phyloP scores from a whole-genome alignment of 441 rosid genomes.

The Euphorbia celastroides region DNA sequence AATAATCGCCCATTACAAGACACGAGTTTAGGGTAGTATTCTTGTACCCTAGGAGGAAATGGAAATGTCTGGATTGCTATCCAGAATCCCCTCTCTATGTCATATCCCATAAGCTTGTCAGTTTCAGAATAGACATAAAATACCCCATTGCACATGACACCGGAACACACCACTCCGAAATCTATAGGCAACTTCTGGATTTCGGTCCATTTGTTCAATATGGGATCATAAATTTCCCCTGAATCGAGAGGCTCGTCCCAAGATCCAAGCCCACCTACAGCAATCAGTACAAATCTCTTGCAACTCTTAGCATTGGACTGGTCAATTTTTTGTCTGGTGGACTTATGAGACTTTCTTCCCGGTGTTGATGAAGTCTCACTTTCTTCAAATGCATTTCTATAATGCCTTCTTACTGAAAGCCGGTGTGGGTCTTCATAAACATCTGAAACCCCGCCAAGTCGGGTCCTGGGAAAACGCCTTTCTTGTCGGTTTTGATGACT shows the following conservation, averaged over 20 bases:
- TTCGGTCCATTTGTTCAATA: conserved; percentile 78
- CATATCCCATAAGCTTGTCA: conserved; percentile 88
- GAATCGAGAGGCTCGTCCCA: conserved; percentile 89
- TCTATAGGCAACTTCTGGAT: conserved; percentile 75
- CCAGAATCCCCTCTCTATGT: conserved; percentile 92
- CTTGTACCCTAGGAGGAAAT: conserved; percentile 80
- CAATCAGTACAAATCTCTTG: conserved; percentile 64
- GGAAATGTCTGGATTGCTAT: conserved; percentile 74
- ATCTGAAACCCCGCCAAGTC: conserved; percentile 65
- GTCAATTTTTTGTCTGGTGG: conserved; percentile 49
- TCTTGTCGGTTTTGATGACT: conserved; percentile 65
- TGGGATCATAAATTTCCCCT: conserved; percentile 86
- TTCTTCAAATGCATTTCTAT: conserved; percentile 48
- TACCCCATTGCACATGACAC: conserved; percentile 73
- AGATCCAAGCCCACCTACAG: conserved; percentile 78
- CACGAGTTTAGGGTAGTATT: conserved; percentile 88
- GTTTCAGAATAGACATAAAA: conserved; percentile 86
- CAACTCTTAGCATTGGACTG: conserved; percentile 34
- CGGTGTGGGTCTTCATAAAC: conserved; percentile 95
- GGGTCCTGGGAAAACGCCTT: conserved; percentile 59
- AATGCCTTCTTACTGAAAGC: conserved; percentile 69
- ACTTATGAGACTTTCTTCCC: conserved; percentile 44
- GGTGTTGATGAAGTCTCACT: conserved; percentile 32
- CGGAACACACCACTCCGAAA: conserved; percentile 77
- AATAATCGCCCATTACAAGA: conserved; percentile 64